Conservation (phyloP, 192 early-diverging fungal genomes). For the Dimargaris cristalligena region DNA sequence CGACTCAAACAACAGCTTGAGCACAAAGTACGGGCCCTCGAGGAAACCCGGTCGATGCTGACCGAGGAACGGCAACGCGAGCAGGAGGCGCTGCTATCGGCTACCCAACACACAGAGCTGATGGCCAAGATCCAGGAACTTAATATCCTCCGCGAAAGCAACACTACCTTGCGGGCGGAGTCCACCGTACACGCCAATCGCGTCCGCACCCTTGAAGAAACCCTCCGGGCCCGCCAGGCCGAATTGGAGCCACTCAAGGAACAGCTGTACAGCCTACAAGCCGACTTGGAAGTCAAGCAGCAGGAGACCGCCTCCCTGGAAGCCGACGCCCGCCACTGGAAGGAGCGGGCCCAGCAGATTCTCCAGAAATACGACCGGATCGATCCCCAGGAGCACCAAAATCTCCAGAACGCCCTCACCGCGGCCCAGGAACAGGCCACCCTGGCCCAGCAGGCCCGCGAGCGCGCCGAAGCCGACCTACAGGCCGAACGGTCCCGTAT, state of each 20-base stretch:
- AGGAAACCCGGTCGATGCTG: constrained; percentile 44
- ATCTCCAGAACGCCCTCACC: constrained; percentile 38
- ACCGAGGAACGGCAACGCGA: constrained; percentile 25
- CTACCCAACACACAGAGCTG: constrained; percentile 38
- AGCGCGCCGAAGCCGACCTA: constrained; percentile 3
- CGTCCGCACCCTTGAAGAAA: constrained; percentile 22
- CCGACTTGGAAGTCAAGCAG: constrained; percentile 40
- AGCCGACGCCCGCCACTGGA: constrained; percentile 54
- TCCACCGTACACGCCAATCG: constrained; percentile 21
- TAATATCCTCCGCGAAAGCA: constrained; percentile 57
- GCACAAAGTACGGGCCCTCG: constrained; percentile 43
- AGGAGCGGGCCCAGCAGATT: constrained; percentile 50
- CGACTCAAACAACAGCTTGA: constrained; percentile 44
- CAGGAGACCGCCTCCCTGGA: constrained; percentile 31
- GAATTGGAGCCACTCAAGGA: constrained; percentile 40
- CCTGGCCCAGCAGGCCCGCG: constrained; percentile 6
- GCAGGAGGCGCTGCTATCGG: constrained; percentile 29
- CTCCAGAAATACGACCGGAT: constrained; percentile 62
- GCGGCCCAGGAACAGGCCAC: background rate
- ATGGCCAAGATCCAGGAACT: constrained; percentile 47
- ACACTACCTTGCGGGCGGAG: constrained; percentile 50
- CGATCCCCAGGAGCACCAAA: constrained; percentile 59
- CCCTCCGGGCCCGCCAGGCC: constrained; percentile 20
- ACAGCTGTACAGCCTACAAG: constrained; percentile 34
- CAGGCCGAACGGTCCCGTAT: background rate